Base-by-base conservation (phyloP, 1,139 yeast species). In the Candida glucosophila region DNA sequence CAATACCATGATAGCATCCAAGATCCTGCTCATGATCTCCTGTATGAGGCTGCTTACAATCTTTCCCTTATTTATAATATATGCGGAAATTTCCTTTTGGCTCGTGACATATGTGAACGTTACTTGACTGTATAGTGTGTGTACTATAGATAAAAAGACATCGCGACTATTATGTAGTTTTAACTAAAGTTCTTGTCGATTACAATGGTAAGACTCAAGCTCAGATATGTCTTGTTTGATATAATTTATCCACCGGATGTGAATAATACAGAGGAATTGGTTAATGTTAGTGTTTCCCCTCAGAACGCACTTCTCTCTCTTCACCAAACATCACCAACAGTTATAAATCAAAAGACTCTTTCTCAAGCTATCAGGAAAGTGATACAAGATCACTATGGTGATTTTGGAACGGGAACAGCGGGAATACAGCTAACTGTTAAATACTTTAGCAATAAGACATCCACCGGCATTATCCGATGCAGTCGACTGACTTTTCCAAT, bases 121-220 rank as follows among this genome's bases (percentile, higher is more conserved):
- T 78, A 80, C 49, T 54, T 83, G 29, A 57, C 61, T 12, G 41
- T 62, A 19, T 56, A 41, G 25, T 17, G 15, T n/a, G n/a, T n/a
- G n/a, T n/a, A n/a, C n/a, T n/a, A n/a, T n/a, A n/a, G n/a, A n/a
- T n/a, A n/a, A n/a, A n/a, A n/a, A n/a, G n/a, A n/a, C n/a, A n/a
- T n/a, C n/a, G n/a, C n/a, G n/a, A n/a, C n/a, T n/a, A n/a, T n/a
- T n/a, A n/a, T 9, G 9, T 18, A 14, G 8, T n/a, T n/a, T n/a
- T n/a, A n/a, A n/a, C n/a, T n/a, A n/a, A n/a, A n/a, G n/a, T n/a
- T n/a, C n/a, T n/a, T 20, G 10, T 7, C 12, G 8, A 7, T n/a
- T 19, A n/a, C n/a, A 10, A 86, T 88, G 97, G 97, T 88, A 14
- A 69, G 97, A 43, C 62, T 86, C 23, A 88, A 88, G 49, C 78